Conservation (phyloP, 768 basidiomycete species). For the Tricholoma matsutake region DNA sequence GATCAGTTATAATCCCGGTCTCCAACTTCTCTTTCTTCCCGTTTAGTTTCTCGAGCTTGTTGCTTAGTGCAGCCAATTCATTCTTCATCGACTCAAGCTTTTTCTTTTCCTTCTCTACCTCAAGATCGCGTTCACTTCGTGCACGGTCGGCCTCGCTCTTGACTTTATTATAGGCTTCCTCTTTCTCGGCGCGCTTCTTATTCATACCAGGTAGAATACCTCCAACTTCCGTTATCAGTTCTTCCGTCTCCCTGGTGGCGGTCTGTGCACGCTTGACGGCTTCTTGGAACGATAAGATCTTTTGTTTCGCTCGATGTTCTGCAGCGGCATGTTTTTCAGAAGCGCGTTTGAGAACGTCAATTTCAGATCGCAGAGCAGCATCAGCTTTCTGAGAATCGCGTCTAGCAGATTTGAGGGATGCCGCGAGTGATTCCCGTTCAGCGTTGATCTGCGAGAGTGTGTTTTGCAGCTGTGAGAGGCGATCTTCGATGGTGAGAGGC, state of each 20-base stretch:
- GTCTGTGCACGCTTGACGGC: constrained; percentile 77
- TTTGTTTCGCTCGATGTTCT: constrained; percentile 83
- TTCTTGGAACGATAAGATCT: constrained; percentile 84
- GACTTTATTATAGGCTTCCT: constrained; percentile 40
- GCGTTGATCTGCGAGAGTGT: constrained; percentile 57
- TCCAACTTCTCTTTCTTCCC: constrained; percentile 69
- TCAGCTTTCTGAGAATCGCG: constrained; percentile 62
- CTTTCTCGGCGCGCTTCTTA: constrained; percentile 36
- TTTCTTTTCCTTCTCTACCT: constrained; percentile 46
- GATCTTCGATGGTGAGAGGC: constrained; percentile 62
- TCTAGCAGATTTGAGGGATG: constrained; percentile 63
- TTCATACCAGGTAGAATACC: constrained; percentile 39
- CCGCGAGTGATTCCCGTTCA: constrained; percentile 66
- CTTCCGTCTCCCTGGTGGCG: constrained; percentile 45
- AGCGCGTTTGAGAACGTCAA: constrained; percentile 78
- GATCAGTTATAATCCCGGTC: constrained; percentile 51
- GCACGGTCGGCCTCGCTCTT: constrained; percentile 47
- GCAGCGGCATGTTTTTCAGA: constrained; percentile 74
- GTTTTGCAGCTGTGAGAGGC: constrained; percentile 61
- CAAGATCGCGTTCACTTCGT: constrained; percentile 43
- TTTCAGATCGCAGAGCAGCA: constrained; percentile 74
- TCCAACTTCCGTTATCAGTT: constrained; percentile 46
- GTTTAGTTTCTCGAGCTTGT: constrained; percentile 65
- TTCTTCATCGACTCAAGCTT: constrained; percentile 50
- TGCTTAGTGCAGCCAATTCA: constrained; percentile 54